A percentile compares a stretch with the other conserved stretches of the same genome.
These are phyloP conservation scores for Agrocybe pediades DNA, from an alignment of 768 basidiomycete genomes.

Conservation along the genomic window DNA sequence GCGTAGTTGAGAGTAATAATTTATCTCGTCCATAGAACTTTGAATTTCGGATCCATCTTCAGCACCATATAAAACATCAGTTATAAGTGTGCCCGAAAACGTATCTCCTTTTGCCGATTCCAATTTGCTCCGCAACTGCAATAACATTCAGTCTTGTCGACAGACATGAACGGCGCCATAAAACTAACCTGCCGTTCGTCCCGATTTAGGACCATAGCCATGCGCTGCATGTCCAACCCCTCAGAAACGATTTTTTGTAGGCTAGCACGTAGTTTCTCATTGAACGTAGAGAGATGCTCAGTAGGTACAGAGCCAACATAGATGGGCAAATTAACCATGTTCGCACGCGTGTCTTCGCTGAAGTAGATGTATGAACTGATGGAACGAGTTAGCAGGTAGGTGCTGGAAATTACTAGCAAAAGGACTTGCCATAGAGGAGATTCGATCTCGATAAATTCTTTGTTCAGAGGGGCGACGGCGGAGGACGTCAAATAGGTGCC, in stretches of 20 bases:
- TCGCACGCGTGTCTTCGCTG: conserved; percentile 73
- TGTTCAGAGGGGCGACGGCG: conserved; percentile 78
- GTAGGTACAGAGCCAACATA: conserved; percentile 85
- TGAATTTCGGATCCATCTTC: conserved; percentile 80
- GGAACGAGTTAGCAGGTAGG: not conserved
- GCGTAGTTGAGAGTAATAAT: conserved; percentile 65
- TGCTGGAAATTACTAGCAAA: not conserved
- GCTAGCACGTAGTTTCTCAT: conserved; percentile 65
- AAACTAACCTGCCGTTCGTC: conserved; percentile 82
- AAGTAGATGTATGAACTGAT: conserved; percentile 85
- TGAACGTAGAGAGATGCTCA: conserved; percentile 75
- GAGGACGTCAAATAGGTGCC: conserved; percentile 89
- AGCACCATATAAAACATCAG: conserved; percentile 85
- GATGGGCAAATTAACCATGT: conserved; percentile 70
- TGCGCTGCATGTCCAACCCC: conserved; percentile 89
- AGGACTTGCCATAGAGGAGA: conserved; percentile 77
- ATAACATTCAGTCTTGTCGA: conserved; percentile 7
- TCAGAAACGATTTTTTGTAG: conserved; percentile 68
- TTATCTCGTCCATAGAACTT: conserved; percentile 76
- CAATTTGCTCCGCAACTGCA: conserved; percentile 76
- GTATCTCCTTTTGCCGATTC: conserved; percentile 84
- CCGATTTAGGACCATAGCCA: conserved; percentile 82
- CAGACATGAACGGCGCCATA: too few relatives aligned
- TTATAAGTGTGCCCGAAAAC: conserved; percentile 74
- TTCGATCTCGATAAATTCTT: conserved; percentile 91